Percentiles rank a stretch among this genome's conserved stretches.
Conservation (phyloP, 176 grass and related monocot species). For the Luzula sylvatica region DNA sequence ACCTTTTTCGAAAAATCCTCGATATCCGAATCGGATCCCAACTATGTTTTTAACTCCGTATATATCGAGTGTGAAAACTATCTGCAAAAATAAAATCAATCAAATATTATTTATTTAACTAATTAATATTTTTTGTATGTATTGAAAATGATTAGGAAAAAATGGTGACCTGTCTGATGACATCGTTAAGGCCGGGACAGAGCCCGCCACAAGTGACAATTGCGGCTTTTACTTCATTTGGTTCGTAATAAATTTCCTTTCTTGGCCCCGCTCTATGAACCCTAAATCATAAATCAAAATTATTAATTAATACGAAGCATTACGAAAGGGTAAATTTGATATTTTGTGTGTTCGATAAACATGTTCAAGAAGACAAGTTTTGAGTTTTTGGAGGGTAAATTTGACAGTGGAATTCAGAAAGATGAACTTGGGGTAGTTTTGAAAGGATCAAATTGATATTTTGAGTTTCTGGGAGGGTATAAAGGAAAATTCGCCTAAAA, state of each 20-base stretch:
- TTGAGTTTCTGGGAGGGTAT: background rate
- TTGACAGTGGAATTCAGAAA: background rate
- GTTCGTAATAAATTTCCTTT: conserved; percentile 90
- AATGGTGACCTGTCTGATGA: conserved; percentile 67
- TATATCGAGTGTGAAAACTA: conserved; percentile 87
- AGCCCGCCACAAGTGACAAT: conserved; percentile 97
- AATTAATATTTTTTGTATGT: no score
- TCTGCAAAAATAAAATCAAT: conserved; percentile 40
- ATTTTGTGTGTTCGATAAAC: background rate
- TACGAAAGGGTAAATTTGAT: background rate
- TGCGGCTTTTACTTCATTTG: conserved; percentile 87
- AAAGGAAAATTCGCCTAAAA: conserved; percentile 9
- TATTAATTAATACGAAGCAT: background rate
- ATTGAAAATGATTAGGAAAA: no score
- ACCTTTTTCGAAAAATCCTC: conserved; percentile 83
- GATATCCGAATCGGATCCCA: conserved; percentile 86
- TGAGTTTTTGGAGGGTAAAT: background rate
- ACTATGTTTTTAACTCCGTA: conserved; percentile 94
- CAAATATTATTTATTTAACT: background rate
- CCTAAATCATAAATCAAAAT: conserved; percentile 39
- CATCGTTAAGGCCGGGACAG: conserved; percentile 95
- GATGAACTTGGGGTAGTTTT: background rate
- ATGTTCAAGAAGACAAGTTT: background rate
- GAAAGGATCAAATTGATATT: conserved; percentile 5
- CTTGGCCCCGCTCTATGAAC: conserved; percentile 88